Percentiles rank a stretch among this genome's conserved stretches.
phyloP scores from a whole-genome alignment of 371 early-diverging fungal genomes.

The Circinella umbellata region DNA sequence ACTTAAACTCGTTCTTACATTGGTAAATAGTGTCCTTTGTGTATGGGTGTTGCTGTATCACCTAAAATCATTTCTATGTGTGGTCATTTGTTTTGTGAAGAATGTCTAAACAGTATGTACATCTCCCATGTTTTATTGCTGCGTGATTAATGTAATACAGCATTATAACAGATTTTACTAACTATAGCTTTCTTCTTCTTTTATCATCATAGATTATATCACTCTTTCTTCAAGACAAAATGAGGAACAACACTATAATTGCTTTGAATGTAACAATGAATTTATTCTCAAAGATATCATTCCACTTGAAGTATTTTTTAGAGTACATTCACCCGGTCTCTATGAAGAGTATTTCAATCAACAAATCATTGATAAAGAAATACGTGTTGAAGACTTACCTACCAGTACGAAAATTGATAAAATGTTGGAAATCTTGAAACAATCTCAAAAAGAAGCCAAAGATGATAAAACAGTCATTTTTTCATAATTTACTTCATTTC shows the following conservation, averaged over 20 bases:
- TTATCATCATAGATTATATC: not conserved
- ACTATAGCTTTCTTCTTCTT: not conserved
- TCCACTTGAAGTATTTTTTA: constrained; percentile 28
- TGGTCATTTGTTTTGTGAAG: constrained; percentile 51
- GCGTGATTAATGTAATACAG: too few species aligned
- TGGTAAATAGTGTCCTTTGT: constrained; percentile 43
- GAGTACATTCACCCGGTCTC: constrained; percentile 33
- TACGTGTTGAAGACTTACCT: not conserved
- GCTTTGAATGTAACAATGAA: constrained; percentile 47
- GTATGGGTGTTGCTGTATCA: constrained; percentile 45
- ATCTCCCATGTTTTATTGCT: too few species aligned
- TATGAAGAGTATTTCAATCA: constrained; percentile 11
- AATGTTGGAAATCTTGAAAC: constrained; percentile 51
- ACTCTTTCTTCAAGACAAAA: not conserved
- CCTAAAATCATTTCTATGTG: constrained; percentile 36
- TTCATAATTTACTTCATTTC: constrained; percentile 72
- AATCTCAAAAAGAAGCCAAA: constrained; percentile 11
- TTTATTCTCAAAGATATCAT: constrained; percentile 20
- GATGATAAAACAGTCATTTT: constrained; percentile 79
- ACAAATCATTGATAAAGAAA: not conserved
- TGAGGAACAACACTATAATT: constrained; percentile 3
- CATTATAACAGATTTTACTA: too few species aligned
- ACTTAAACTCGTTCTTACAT: not conserved
- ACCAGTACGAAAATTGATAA: constrained; percentile 56
- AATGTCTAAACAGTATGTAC: constrained; percentile 41